These are phyloP conservation scores for Coemansia sp. DNA, from an alignment of 192 early-diverging fungal species.

Conservation along the genomic window DNA sequence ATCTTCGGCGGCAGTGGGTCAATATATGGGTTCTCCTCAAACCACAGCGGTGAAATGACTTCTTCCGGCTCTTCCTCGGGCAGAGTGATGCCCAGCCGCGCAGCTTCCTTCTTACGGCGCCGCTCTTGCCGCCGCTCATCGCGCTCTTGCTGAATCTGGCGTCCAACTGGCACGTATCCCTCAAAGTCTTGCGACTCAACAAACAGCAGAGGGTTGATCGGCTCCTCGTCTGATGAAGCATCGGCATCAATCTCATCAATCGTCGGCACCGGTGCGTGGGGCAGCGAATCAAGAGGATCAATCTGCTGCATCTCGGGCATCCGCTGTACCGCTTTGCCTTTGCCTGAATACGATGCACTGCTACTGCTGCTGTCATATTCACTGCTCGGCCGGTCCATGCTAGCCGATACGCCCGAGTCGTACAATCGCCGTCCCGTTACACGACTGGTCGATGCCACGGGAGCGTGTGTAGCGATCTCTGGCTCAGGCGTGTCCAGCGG, in stretches of 20 bases:
- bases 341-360: slow-evolving; percentile 8
- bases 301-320: slow-evolving; percentile 46
- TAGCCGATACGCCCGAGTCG: not conserved
- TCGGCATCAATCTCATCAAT: slow-evolving; percentile 47
- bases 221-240: slow-evolving; percentile 43
- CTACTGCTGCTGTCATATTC: slow-evolving; percentile 8
- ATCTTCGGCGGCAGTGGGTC: slow-evolving; percentile 33
- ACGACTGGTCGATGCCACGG: slow-evolving; percentile 14
- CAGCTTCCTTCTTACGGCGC: slow-evolving; percentile 32
- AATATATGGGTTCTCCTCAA: slow-evolving; percentile 31
- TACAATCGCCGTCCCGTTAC: not conserved
- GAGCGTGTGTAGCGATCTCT: slow-evolving; percentile 17
- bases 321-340: slow-evolving; percentile 18
- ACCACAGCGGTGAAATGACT: slow-evolving; percentile 28
- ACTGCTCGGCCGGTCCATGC: slow-evolving; percentile 1
- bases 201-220: slow-evolving; percentile 34
- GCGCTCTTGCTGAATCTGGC: slow-evolving; percentile 35
- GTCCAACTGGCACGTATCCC: slow-evolving; percentile 35
- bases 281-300: slow-evolving; percentile 12
- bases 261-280: slow-evolving; percentile 16
- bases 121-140: slow-evolving; percentile 40
- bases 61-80: slow-evolving; percentile 8
- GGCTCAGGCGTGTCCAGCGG: slow-evolving; percentile 30
- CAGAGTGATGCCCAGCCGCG: slow-evolving; percentile 25
- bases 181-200: slow-evolving; percentile 50